Conservation (phyloP, 2,329 filamentous ascomycete species). For the Chaetothyriales sp. region DNA sequence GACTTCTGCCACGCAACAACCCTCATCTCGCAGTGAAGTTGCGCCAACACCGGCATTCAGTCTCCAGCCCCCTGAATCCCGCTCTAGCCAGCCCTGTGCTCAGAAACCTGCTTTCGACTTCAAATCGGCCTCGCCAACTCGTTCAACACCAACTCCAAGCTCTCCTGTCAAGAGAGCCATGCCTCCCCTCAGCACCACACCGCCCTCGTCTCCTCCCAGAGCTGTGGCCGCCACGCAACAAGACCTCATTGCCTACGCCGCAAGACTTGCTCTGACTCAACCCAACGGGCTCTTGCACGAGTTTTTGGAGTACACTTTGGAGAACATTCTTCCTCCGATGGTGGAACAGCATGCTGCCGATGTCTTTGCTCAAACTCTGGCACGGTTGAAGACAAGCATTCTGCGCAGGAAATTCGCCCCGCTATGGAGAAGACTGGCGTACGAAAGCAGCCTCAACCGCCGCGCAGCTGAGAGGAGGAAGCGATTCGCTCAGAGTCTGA, state of each 20-base stretch:
- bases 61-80: too few species aligned
- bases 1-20: too few species aligned
- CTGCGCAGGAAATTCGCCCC: constrained; percentile 25
- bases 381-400: constrained; percentile 20
- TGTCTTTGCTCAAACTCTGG: constrained; percentile 4
- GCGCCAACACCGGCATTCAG: too few species aligned
- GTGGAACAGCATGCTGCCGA: constrained; percentile 10
- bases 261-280: constrained; percentile 8
- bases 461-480: constrained; percentile 26
- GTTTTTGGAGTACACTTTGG: constrained; percentile 12
- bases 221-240: neutral
- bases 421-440: constrained; percentile 26
- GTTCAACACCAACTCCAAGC: neutral
- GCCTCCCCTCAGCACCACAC: neutral
- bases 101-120: neutral
- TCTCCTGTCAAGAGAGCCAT: neutral
- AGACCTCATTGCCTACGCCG: neutral
- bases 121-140: neutral
- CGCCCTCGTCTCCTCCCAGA: constrained; percentile 2
- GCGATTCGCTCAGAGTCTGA: constrained; percentile 17
- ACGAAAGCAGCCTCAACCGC: constrained; percentile 23
- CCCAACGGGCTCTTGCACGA: constrained; percentile 12
- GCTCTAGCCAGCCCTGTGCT: neutral
- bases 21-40: too few species aligned
- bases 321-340: constrained; percentile 7